These are phyloP conservation scores for Podosphaera xanthii DNA, from an alignment of 2,329 filamentous ascomycete genomes.

Conservation along the genomic window DNA sequence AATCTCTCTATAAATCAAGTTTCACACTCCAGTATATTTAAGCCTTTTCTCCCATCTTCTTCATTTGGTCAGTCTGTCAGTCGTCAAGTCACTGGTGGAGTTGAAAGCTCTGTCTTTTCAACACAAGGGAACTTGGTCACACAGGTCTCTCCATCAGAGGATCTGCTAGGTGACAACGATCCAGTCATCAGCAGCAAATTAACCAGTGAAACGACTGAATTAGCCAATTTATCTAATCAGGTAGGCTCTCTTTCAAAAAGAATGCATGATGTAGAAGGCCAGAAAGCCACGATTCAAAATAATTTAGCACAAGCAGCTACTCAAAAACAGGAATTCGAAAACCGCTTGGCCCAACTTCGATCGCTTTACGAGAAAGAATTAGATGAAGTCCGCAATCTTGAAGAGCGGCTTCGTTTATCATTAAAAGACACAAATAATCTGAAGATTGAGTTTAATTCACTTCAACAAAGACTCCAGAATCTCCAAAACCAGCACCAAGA, in stretches of 20 bases:
- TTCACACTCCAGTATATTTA: constrained; percentile 31
- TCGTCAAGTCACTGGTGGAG: constrained; percentile 46
- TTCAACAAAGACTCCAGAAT: constrained; percentile 64
- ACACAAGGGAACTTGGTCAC: constrained; percentile 18
- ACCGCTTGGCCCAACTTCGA: constrained; percentile 66
- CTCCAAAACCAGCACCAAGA: constrained; percentile 65
- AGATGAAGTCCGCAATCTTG: constrained; percentile 59
- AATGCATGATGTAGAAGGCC: constrained; percentile 77
- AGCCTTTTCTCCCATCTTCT: constrained; percentile 79
- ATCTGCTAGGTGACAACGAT: constrained; percentile 77
- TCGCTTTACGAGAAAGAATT: constrained; percentile 84
- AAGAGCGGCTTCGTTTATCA: constrained; percentile 58
- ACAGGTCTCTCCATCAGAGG: constrained; percentile 38
- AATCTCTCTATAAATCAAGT: constrained; percentile 9
- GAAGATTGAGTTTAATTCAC: constrained; percentile 58
- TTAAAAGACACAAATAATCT: constrained; percentile 66
- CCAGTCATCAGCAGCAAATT: constrained; percentile 73
- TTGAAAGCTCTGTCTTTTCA: constrained; percentile 15
- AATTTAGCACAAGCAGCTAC: constrained; percentile 60
- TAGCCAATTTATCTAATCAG: constrained; percentile 91
- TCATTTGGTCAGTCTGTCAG: constrained; percentile 72
- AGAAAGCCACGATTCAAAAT: constrained; percentile 56
- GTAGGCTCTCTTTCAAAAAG: constrained; percentile 77
- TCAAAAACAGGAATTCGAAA: constrained; percentile 86
- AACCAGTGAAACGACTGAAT: constrained; percentile 70